Percentiles rank a stretch among this genome's conserved stretches.
Conservation (phyloP, 768 basidiomycete genomes). For the Harrya chromipes region DNA sequence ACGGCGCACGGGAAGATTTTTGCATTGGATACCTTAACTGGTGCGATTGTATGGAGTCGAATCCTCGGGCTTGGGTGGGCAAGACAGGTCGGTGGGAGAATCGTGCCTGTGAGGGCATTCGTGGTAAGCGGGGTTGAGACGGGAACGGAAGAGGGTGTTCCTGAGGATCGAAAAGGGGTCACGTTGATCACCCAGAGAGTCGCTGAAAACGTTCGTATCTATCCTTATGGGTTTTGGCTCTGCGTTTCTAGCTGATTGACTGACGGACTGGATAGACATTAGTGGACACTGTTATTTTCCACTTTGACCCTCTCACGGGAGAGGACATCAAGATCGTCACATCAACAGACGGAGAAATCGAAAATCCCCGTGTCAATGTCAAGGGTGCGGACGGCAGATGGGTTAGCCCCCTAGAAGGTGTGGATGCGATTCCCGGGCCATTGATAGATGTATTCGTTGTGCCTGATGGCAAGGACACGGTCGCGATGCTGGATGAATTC, state of each 20-base stretch:
- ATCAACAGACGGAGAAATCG: conserved; percentile 5
- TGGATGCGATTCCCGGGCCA: conserved; percentile 58
- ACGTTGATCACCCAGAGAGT: conserved; percentile 59
- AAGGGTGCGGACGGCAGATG: conserved; percentile 13
- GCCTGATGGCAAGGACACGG: conserved; percentile 42
- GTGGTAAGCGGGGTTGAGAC: conserved; percentile 34
- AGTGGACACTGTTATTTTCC: conserved; percentile 72
- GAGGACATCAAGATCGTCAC: conserved; percentile 41
- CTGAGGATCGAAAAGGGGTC: conserved; percentile 42
- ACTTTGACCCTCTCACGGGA: conserved; percentile 78
- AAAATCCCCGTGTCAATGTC: neutral
- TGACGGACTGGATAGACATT: conserved; percentile 40
- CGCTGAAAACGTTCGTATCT: conserved; percentile 55
- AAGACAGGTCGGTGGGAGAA: conserved; percentile 48
- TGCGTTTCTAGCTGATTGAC: conserved; percentile 7
- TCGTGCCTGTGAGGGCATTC: conserved; percentile 62
- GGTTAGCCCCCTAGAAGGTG: conserved; percentile 49
- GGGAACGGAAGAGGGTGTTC: conserved; percentile 19
- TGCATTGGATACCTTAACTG: conserved; percentile 78
- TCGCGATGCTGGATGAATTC: conserved; percentile 72
- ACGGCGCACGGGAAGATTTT: conserved; percentile 74
- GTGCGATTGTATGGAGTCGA: conserved; percentile 76
- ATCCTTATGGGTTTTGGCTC: neutral
- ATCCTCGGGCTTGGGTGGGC: conserved; percentile 74
- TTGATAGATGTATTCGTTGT: conserved; percentile 57